Evolutionary conservation across 139 green algal genomes (phyloP), one percentile per base, ranked within the genome.

Genomic region (Ulvella scutata): DNA sequence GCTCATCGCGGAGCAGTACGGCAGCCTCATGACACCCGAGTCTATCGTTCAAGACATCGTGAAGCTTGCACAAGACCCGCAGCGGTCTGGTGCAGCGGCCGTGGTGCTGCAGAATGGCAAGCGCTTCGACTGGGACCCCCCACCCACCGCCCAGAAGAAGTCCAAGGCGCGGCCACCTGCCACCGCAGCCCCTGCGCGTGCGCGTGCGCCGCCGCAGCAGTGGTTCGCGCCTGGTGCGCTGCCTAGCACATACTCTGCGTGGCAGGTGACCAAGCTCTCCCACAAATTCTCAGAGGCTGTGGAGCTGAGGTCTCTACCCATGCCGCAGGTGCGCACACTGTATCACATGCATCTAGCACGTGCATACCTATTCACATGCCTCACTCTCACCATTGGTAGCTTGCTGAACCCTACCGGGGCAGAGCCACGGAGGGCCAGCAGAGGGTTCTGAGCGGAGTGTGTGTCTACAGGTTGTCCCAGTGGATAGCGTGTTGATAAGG

Each of bases 201-300:
- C n/a, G n/a, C n/a, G n/a, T n/a, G n/a, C n/a, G n/a, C n/a, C n/a
- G 84, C 81, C 3, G 36, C 40, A 13, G 33, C 37, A 31, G 3
- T 2, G 51, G 51, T 67, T n/a, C 51, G n/a, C 51, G 51, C n/a
- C 33, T 6, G 51, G 51, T n/a, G n/a, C 35, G 3, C 61, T 84
- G 51, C 81, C 81, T 3, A 4, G 4, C 2, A 60, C 33, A 13
- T 81, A 85, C 62, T 44, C 33, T 6, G 80, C 83, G 77, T 37
- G 88, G 35, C 75, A 84, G 37, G 83, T 91, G 36, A 43, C 78
- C 28, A 59, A 35, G 61, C 81, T 96, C 51, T 88, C 79, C 26
- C 75, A 43, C 10, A 72, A 92, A 38, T 96, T 93, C 76, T 34
- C 78, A 0, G 74, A 75, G 28, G 87, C 88, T 39, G 88, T 88